phyloP scores from a whole-genome alignment of 352 stramenopile species.

The Phytophthora hybrid region DNA sequence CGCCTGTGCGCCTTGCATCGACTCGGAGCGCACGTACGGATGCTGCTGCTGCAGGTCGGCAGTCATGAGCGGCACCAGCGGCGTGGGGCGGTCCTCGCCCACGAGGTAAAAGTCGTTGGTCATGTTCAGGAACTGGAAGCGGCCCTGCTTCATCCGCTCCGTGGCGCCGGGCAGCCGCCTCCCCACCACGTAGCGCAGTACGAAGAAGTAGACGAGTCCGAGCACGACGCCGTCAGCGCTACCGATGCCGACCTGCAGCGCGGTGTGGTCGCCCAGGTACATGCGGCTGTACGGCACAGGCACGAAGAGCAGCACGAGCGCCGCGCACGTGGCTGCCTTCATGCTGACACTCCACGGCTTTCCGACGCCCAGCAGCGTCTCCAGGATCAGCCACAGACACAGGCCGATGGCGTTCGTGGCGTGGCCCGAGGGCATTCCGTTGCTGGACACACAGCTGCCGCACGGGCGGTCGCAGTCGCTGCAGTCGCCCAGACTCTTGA shows the following conservation, averaged over 20 bases:
- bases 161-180: constrained; percentile 37
- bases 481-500: constrained; percentile 55
- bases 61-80: constrained; percentile 32
- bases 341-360: constrained; percentile 25
- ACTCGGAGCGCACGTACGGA: constrained; percentile 26
- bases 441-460: constrained; percentile 53
- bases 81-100: constrained; percentile 10
- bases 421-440: constrained; percentile 66
- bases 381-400: constrained; percentile 58
- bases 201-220: constrained; percentile 53
- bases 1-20: constrained; percentile 10
- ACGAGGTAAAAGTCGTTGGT: constrained; percentile 50
- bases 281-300: constrained; percentile 67
- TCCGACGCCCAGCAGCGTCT: constrained; percentile 49
- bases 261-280: constrained; percentile 68
- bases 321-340: constrained; percentile 24
- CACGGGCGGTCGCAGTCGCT: constrained; percentile 57
- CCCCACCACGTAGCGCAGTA: constrained; percentile 49
- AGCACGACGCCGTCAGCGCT: constrained; percentile 47
- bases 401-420: constrained; percentile 61
- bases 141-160: constrained; percentile 36
- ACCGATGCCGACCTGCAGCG: constrained; percentile 57
- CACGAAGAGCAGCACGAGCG: constrained; percentile 44
- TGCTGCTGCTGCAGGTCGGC: constrained; percentile 1
- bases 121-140: constrained; percentile 42